Conservation (phyloP, 441 rosid species). For the Arabidopsis lyrata region DNA sequence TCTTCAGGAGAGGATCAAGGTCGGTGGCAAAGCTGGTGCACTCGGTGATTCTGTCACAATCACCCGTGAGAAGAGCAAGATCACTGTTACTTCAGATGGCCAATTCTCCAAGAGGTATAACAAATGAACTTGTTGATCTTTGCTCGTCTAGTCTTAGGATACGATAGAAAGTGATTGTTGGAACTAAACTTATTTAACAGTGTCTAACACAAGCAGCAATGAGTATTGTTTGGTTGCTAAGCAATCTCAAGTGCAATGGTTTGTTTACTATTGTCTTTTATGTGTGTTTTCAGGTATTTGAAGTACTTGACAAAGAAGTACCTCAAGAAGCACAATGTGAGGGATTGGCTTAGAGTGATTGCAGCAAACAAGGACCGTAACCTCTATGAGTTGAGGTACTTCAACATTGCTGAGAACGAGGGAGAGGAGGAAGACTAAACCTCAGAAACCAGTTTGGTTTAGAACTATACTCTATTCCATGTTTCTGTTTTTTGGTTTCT, state of each 20-base stretch:
- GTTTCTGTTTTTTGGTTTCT: slow-evolving; percentile 20
- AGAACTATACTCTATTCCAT: slow-evolving; percentile 11
- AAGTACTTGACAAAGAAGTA: slow-evolving; percentile 80
- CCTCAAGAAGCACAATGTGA: slow-evolving; percentile 73
- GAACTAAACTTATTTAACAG: background rate
- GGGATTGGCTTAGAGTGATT: slow-evolving; percentile 82
- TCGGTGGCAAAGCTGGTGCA: slow-evolving; percentile 81
- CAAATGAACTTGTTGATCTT: background rate
- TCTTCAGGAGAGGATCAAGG: slow-evolving; percentile 81
- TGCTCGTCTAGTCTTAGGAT: background rate
- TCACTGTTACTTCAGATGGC: slow-evolving; percentile 68
- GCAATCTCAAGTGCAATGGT: background rate
- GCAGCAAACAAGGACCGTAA: slow-evolving; percentile 72
- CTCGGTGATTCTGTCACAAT: slow-evolving; percentile 69
- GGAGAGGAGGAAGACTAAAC: slow-evolving; percentile 74
- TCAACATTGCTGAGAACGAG: slow-evolving; percentile 87
- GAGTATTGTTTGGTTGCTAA: background rate
- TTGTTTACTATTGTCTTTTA: background rate
- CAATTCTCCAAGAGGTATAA: slow-evolving; percentile 75
- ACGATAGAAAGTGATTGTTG: background rate
- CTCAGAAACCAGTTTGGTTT: slow-evolving; percentile 15
- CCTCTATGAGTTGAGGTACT: slow-evolving; percentile 76
- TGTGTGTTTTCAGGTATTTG: slow-evolving; percentile 49
- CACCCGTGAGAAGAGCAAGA: slow-evolving; percentile 77
- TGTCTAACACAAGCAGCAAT: background rate